Evolutionary conservation across 2,329 filamentous ascomycete species (phyloP), one percentile per base, ranked within the genome.

Genomic region (Sphaerulina vaccinii): DNA sequence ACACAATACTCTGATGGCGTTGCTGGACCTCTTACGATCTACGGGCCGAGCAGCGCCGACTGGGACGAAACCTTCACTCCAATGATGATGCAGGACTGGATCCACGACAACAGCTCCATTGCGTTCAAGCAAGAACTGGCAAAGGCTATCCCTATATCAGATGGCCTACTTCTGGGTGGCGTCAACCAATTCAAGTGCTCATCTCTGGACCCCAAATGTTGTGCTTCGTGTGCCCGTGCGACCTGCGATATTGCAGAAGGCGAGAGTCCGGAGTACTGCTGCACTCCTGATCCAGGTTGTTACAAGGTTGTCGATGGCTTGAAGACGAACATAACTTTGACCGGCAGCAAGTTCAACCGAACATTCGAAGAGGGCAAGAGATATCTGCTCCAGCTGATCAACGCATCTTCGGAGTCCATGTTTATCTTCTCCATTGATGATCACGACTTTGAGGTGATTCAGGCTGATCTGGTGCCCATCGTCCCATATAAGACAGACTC

Each of bases 301-400:
- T 54, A 29, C 39, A 49, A 36, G 27, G 53, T 52, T 11, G 59
- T 62, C 5, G 65, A 70, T 15, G 73, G 75, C 4, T 73, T 68
- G 2, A 16, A 37, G 8, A 42, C 23, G 10, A 40, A 50, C 1
- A n/a, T n/a, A n/a, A n/a, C n/a, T n/a, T 43, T 53, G 29, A 29
- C n/a, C 7, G 57, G 55, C 19, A 44, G 52, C 1, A 38, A 27
- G 7, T 55, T 44, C 45, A 49, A 41, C 22, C 46, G 27, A 19
- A 49, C 32, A 3, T 55, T 58, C 22, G 22, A 46, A 7, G 50
- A 51, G 23, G 73, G 73, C 29, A 75, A 75, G 46, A 66, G 66
- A 40, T 74, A 77, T 52, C 62, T 69, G n/a, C 60, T 77, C n/a
- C 69, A 73, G 13, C 63, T 77, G 2, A 64, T 74, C 49, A 77